Percentiles rank a stretch among this genome's conserved stretches.
These are phyloP conservation scores for Handroanthus guayacan DNA, from an alignment of 257 asterid species.

Conservation along the genomic window DNA sequence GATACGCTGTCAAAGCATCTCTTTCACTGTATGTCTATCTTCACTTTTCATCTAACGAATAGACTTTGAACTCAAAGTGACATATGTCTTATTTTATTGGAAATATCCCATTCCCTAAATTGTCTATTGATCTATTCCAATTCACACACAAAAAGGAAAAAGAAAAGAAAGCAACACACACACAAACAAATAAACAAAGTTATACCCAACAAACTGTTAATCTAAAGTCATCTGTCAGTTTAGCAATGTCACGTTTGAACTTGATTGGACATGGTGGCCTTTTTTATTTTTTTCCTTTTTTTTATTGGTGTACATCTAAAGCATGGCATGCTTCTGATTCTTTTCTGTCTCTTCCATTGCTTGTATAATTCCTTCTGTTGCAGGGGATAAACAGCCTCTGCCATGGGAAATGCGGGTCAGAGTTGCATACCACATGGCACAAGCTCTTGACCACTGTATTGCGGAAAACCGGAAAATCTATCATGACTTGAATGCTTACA, in stretches of 20 bases:
- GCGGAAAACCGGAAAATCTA: conserved; percentile 78
- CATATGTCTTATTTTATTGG: not conserved
- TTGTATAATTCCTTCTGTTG: conserved; percentile 25
- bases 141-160: too few relatives aligned
- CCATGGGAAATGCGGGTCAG: conserved; percentile 99
- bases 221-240: too few relatives aligned
- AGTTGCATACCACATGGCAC: conserved; percentile 82
- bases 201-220: too few relatives aligned
- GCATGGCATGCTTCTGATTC: not conserved
- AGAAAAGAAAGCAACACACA: too few relatives aligned
- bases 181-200: too few relatives aligned
- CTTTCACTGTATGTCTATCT: conserved; percentile 74
- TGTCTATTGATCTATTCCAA: too few relatives aligned
- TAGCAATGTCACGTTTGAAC: too few relatives aligned
- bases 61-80: not conserved
- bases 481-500: conserved; percentile 93
- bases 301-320: too few relatives aligned
- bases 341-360: conserved; percentile 8
- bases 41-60: conserved; percentile 1
- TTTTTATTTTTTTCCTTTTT: not conserved
- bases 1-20: conserved; percentile 95
- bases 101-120: too few relatives aligned
- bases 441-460: conserved; percentile 88
- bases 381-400: conserved; percentile 97
- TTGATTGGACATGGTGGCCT: not conserved